These are phyloP conservation scores for Diaporthe velutina DNA, from an alignment of 2,329 filamentous ascomycete genomes.

Conservation along the genomic window DNA sequence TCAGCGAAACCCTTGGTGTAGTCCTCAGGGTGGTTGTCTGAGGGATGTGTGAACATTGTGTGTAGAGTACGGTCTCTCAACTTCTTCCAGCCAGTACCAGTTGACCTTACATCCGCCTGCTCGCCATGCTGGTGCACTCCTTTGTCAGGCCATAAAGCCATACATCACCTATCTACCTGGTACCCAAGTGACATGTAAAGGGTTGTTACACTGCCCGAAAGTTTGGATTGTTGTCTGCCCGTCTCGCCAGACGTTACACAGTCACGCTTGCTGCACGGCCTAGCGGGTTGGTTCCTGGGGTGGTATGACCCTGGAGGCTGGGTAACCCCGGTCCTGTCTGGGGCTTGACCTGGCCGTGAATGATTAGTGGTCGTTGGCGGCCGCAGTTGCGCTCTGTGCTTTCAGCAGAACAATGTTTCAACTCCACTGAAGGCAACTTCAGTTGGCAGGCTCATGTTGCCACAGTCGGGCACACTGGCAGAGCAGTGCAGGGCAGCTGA, in stretches of 20 bases:
- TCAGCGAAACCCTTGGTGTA: background rate
- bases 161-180: background rate
- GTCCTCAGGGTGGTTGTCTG: background rate
- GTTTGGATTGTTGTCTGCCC: background rate
- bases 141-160: no score
- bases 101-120: no score
- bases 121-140: no score
- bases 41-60: background rate
- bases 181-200: background rate
- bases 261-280: background rate
- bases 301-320: constrained; percentile 17
- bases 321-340: background rate
- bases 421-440: background rate
- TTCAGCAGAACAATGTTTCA: constrained; percentile 17
- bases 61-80: background rate
- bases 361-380: background rate
- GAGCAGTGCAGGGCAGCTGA: constrained; percentile 9
- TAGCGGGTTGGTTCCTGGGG: constrained; percentile 6
- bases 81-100: no score
- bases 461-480: background rate
- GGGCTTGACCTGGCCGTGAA: background rate
- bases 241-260: constrained; percentile 2
- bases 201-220: background rate
- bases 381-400: background rate
- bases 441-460: background rate